A percentile compares a stretch with the other conserved stretches of the same genome.
Evolutionary conservation across 352 stramenopile genomes (phyloP).

Genomic region (Phytophthora meadii): DNA sequence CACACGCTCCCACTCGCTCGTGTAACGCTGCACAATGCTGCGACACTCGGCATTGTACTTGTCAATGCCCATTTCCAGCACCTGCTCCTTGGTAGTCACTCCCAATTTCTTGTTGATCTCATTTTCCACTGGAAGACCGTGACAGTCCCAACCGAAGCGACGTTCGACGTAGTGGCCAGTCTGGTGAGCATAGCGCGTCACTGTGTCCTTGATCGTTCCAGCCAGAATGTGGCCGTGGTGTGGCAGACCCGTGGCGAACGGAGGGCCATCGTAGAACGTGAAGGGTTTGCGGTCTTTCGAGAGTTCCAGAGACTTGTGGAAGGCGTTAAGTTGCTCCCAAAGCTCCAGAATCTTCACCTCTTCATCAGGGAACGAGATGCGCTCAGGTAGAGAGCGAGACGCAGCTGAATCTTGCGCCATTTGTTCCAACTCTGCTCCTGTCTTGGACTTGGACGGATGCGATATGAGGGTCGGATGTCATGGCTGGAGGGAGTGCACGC

Average conservation of each 20-base stretch:
- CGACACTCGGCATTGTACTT: slow-evolving; percentile 99
- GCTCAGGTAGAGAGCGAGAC: slow-evolving; percentile 79
- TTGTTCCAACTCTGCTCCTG: not conserved
- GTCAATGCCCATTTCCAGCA: slow-evolving; percentile 97
- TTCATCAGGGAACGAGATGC: slow-evolving; percentile 88
- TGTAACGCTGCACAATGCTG: slow-evolving; percentile 98
- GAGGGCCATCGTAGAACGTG: slow-evolving; percentile 99
- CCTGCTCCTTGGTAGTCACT: slow-evolving; percentile 98
- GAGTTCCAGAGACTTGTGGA: slow-evolving; percentile 91
- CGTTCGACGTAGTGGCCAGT: slow-evolving; percentile 97
- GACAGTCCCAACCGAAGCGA: slow-evolving; percentile 99
- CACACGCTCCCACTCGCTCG: slow-evolving; percentile 98
- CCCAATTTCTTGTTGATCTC: slow-evolving; percentile 99
- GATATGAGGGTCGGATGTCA: slow-evolving; percentile 22
- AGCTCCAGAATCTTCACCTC: slow-evolving; percentile 79
- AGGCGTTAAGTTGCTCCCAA: slow-evolving; percentile 90
- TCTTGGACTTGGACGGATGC: slow-evolving; percentile 11
- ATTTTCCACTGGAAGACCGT: slow-evolving; percentile 99
- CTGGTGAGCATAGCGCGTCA: slow-evolving; percentile 99
- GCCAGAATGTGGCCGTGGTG: slow-evolving; percentile 99
- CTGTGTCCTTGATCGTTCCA: slow-evolving; percentile 99
- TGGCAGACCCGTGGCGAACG: slow-evolving; percentile 98
- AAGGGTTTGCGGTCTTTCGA: slow-evolving; percentile 95
- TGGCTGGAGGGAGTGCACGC: slow-evolving; percentile 12
- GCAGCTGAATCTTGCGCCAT: slow-evolving; percentile 43